Evolutionary conservation across 208 protist genomes (phyloP).

Genomic region (Acanthamoeba lenticulata): DNA sequence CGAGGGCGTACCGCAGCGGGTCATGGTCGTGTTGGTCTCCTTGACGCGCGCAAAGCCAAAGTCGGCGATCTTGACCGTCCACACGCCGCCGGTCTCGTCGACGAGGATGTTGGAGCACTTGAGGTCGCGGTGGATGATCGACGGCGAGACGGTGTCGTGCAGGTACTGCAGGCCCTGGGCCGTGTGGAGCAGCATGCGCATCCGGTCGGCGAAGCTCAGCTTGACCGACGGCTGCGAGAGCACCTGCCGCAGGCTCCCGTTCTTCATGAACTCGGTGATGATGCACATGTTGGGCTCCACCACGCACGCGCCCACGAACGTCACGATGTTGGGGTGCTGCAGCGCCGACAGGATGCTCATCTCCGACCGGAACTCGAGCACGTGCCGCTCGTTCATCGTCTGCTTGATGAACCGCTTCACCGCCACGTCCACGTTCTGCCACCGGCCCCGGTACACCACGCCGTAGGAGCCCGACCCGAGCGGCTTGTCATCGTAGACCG

Average conservation of each 20-base stretch:
- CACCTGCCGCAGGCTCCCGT: background rate
- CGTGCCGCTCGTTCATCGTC: slow-evolving; percentile 8
- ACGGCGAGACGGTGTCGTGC: background rate
- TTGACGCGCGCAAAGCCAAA: slow-evolving; percentile 20
- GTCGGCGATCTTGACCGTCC: slow-evolving; percentile 35
- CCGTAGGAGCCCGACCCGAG: slow-evolving; percentile 8
- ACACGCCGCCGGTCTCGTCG: slow-evolving; percentile 1
- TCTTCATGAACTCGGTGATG: slow-evolving; percentile 56
- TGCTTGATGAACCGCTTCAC: slow-evolving; percentile 52
- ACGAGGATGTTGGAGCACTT: slow-evolving; percentile 49
- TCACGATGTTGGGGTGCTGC: slow-evolving; percentile 35
- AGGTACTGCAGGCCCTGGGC: slow-evolving; percentile 28
- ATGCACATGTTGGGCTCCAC: slow-evolving; percentile 19
- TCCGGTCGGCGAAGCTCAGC: slow-evolving; percentile 11
- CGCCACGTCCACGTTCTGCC: background rate
- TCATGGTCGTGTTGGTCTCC: slow-evolving; percentile 29
- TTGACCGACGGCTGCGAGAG: background rate
- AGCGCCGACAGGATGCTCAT: slow-evolving; percentile 15
- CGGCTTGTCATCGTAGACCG: slow-evolving; percentile 14
- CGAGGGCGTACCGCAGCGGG: background rate
- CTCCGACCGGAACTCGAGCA: slow-evolving; percentile 7
- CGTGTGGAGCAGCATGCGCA: slow-evolving; percentile 23
- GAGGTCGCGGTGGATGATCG: slow-evolving; percentile 28
- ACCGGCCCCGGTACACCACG: slow-evolving; percentile 43
- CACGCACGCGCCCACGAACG: slow-evolving; percentile 12